Evolutionary conservation across 2,329 filamentous ascomycete genomes (phyloP), one percentile per base, ranked within the genome.

Genomic region (Aurifilum marmelostoma): DNA sequence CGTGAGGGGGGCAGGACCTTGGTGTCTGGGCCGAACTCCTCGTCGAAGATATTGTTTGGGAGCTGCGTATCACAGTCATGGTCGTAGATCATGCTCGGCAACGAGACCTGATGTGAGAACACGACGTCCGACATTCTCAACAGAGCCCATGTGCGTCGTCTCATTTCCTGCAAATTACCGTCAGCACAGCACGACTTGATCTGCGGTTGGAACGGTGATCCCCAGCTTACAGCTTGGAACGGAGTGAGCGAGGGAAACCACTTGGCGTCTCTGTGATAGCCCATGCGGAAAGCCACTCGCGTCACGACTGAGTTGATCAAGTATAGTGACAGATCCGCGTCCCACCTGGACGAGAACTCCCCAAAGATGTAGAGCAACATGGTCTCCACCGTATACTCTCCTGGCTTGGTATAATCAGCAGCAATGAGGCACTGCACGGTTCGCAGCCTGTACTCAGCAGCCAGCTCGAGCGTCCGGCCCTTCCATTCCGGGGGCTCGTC

Each of bases 401-500:
- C 86, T 1, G 91, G 90, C 72, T 90, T 91, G 0, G 91, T 94
- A 75, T 94, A 94, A 76, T 95, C 92, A 12, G 90, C 90, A 67
- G 90, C 86, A 16, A 92, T 83, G 37, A 96, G 83, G 73, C 91
- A 94, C 79, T 96, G 92, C 9, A 93, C 92, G 9, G 92, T 93
- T 63, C 92, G 85, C 67, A 90, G 77, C 32, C 91, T 86, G 75
- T 92, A 95, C 71, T 90, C 85, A 21, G 84, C 81, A 14, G 88
- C 88, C 72, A 90, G 73, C 64, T 90, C 88, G 60, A 88, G 75
- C 4, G 85, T 83, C 59, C 84, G 85, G n/a, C 90, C 91, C 75
- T 88, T 89, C 85, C 91, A 94, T 78, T 94, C 92, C 1, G 89
- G 84, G 37, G 92, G 92, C 79, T 94, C 92, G 73, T 95, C 92